A percentile compares a stretch with the other conserved stretches of the same genome.
Conservation (phyloP, 192 early-diverging fungal species). For the Coemansia sp. region DNA sequence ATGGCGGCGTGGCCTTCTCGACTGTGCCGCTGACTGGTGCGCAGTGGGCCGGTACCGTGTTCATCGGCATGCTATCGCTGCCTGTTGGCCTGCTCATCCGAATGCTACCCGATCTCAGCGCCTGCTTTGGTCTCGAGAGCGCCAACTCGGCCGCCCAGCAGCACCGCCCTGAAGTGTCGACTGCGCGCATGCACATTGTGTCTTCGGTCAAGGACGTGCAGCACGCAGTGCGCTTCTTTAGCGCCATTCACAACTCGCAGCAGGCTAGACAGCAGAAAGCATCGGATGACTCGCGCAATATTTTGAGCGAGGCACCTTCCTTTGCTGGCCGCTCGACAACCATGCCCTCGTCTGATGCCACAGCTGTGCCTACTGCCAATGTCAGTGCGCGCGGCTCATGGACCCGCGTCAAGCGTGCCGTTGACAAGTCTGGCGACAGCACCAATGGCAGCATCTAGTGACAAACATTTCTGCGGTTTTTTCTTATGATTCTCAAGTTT, state of each 20-base stretch:
- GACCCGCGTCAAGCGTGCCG: slow-evolving; percentile 39
- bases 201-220: slow-evolving; percentile 48
- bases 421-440: slow-evolving; percentile 18
- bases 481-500: not conserved
- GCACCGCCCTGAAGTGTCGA: slow-evolving; percentile 50
- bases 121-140: slow-evolving; percentile 55
- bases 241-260: slow-evolving; percentile 57
- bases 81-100: slow-evolving; percentile 80
- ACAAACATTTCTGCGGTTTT: not conserved
- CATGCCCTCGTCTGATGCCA: slow-evolving; percentile 31
- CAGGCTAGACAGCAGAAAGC: slow-evolving; percentile 7
- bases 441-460: not conserved
- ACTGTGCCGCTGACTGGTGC: slow-evolving; percentile 61
- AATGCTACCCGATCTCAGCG: slow-evolving; percentile 71
- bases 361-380: slow-evolving; percentile 28
- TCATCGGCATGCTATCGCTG: slow-evolving; percentile 77
- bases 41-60: slow-evolving; percentile 81
- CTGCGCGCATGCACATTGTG: slow-evolving; percentile 52
- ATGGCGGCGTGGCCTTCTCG: slow-evolving; percentile 88
- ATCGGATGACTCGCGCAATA: slow-evolving; percentile 14
- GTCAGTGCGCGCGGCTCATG: slow-evolving; percentile 52
- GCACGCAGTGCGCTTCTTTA: slow-evolving; percentile 53
- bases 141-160: slow-evolving; percentile 53
- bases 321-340: slow-evolving; percentile 18
- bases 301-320: slow-evolving; percentile 28